Percentiles rank a stretch among this genome's conserved stretches.
These are phyloP conservation scores for Trichoderma citrinoviride DNA, from an alignment of 2,329 filamentous ascomycete genomes.

Conservation along the genomic window DNA sequence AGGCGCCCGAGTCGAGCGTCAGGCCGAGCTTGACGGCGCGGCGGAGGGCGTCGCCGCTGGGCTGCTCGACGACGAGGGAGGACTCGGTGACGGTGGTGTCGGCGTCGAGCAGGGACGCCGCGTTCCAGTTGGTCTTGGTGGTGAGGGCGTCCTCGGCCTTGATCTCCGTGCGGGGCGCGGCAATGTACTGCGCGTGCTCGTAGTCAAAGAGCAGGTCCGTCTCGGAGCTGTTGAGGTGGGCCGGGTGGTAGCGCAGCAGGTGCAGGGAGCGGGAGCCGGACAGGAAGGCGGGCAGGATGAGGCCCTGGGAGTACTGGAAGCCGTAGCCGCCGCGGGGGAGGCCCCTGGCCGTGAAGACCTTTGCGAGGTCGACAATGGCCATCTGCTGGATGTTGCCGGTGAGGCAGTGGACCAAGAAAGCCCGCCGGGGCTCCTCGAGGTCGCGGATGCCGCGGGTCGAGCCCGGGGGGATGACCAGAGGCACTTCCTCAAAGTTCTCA, in stretches of 20 bases:
- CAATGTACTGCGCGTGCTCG: neutral
- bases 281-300: neutral
- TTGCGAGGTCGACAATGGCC: neutral
- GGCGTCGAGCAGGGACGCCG: too few species aligned
- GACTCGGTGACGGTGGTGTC: too few species aligned
- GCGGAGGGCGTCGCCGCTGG: neutral
- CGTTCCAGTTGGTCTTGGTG: too few species aligned
- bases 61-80: neutral
- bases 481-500: neutral
- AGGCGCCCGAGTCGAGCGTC: neutral
- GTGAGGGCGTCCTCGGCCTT: too few species aligned
- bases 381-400: neutral
- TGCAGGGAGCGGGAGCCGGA: neutral
- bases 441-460: neutral
- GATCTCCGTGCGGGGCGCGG: neutral
- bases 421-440: neutral
- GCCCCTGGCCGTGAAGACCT: neutral
- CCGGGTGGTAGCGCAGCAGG: neutral
- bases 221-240: neutral
- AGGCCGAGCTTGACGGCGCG: neutral
- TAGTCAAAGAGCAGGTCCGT: neutral
- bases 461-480: neutral
- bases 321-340: neutral
- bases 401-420: neutral
- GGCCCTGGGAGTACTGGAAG: neutral